Evolutionary conservation across 2,329 filamentous ascomycete genomes (phyloP), one percentile per base, ranked within the genome.

Genomic region (Cordyceps fumosorosea): DNA sequence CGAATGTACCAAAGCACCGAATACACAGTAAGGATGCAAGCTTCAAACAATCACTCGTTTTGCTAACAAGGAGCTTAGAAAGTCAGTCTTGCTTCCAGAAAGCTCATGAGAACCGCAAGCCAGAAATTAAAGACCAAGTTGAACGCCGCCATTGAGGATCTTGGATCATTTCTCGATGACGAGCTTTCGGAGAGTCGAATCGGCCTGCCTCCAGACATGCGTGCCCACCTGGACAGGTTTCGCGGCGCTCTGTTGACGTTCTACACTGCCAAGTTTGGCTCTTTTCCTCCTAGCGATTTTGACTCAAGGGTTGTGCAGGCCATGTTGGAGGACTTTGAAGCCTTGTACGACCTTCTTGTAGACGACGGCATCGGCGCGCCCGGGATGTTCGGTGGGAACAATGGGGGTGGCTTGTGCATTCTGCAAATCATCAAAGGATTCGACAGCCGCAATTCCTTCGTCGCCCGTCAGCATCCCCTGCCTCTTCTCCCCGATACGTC

Each of bases 221-320:
- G 86, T 65, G 79, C 82, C 3, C 90, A 95, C 67, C 80, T 93
- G 1, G 86, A 91, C 64, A 83, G 84, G 1, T 93, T 93, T 71
- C 81, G 89, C 53, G 81, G 83, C 10, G 89, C 90, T 65, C 72
- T 95, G 1, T 78, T 87, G 29, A 78, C 79, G 0, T 88, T 86
- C 68, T 93, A 91, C 69, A 77, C 84, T 1, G 78, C 81, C 0
- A 86, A 86, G 60, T 80, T 91, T 37, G 89, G 89, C 5, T 88
- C 87, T 66, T 93, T 89, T 73, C 90, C 90, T 0, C 89, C 89
- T 0, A 75, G 76, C 7, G 72, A 81, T 1, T 89, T 88, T 65
- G 80, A 85, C 18, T 83, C 85, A 44, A 74, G 78, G 22, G 72
- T 88, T 1, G 86, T 86, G 67, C 77, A 77, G 37, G 77, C 78